phyloP scores from a whole-genome alignment of 2,329 filamentous ascomycete genomes.

The Verticillium nubilum region DNA sequence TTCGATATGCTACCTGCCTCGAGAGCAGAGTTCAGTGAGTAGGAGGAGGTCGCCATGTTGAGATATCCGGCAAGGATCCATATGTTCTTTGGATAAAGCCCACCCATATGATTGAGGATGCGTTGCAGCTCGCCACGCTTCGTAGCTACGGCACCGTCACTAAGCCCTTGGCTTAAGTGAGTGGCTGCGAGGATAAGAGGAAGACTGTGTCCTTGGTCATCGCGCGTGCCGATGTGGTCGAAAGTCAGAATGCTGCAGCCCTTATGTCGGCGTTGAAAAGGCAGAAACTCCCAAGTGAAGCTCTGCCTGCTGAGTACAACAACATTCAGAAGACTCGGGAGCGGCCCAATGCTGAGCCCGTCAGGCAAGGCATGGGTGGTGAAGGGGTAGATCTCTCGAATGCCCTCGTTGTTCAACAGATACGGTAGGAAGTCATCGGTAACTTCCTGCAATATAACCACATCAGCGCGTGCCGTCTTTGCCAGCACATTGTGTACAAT shows the following conservation, averaged over 20 bases:
- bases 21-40: constrained; percentile 47
- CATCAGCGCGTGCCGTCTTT: constrained; percentile 34
- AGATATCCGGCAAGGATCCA: constrained; percentile 60
- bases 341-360: constrained; percentile 44
- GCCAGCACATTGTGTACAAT: constrained; percentile 39
- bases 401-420: constrained; percentile 39
- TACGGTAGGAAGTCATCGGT: constrained; percentile 57
- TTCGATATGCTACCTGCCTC: constrained; percentile 47
- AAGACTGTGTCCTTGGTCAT: constrained; percentile 17
- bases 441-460: constrained; percentile 56
- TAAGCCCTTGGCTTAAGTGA: constrained; percentile 57
- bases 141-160: constrained; percentile 48
- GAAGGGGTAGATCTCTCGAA: constrained; percentile 48
- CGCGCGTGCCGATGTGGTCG: constrained; percentile 19
- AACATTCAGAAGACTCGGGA: constrained; percentile 56
- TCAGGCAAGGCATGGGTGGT: constrained; percentile 51
- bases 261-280: constrained; percentile 52
- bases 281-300: constrained; percentile 51
- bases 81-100: constrained; percentile 33
- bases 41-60: constrained; percentile 55
- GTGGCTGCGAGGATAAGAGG: constrained; percentile 49
- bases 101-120: constrained; percentile 39
- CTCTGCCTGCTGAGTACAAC: constrained; percentile 51
- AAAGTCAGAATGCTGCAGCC: constrained; percentile 26
- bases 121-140: constrained; percentile 52